Evolutionary conservation across 225 moss, liverwort and hornwort species (phyloP).

Genomic region (Thuidium tamariscinum): DNA sequence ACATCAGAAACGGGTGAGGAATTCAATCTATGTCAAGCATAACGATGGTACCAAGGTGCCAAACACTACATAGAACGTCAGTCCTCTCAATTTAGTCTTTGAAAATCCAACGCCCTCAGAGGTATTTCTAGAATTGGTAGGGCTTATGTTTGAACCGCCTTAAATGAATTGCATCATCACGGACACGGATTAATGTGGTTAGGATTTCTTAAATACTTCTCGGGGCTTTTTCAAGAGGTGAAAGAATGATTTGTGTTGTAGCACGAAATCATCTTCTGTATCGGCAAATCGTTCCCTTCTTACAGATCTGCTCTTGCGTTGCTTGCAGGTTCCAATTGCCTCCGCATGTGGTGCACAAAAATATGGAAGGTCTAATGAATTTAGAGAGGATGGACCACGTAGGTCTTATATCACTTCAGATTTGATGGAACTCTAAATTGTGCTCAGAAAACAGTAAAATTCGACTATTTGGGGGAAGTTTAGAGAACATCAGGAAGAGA

Average conservation of each 20-base stretch:
- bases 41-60: background rate
- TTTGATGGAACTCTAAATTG: background rate
- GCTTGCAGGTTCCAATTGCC: conserved; percentile 51
- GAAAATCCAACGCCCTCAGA: background rate
- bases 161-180: background rate
- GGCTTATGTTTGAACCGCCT: background rate
- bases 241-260: background rate
- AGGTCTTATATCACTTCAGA: background rate
- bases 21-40: background rate
- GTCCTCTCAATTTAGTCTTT: too few relatives aligned
- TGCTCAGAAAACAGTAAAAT: background rate
- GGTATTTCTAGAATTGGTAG: background rate
- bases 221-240: background rate
- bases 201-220: background rate
- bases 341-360: conserved; percentile 53
- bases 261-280: background rate
- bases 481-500: background rate
- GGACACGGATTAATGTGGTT: background rate
- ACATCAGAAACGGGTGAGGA: conserved; percentile 61
- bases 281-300: background rate
- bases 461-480: background rate
- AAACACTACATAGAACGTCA: background rate
- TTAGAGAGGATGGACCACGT: conserved; percentile 41
- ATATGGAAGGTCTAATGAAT: conserved; percentile 63
- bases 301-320: background rate